These are phyloP conservation scores for Lathyrus sativus DNA, from an alignment of 306 rosid genomes.

Conservation along the genomic window DNA sequence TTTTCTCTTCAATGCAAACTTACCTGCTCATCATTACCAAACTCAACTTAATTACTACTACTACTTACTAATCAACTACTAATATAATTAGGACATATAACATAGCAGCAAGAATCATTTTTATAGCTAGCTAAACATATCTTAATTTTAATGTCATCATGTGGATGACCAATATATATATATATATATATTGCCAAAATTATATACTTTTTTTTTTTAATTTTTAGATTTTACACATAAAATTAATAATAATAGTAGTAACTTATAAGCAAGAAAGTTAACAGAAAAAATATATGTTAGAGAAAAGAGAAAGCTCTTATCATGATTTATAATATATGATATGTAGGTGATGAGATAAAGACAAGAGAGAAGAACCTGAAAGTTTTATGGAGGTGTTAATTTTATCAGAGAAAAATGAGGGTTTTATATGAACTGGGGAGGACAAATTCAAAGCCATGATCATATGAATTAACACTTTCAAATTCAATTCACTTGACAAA, in stretches of 20 bases:
- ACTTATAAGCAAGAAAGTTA: constrained; percentile 1
- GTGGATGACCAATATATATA: no score
- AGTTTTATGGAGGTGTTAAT: constrained; percentile 53
- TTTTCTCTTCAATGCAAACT: constrained; percentile 59
- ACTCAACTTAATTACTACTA: background rate
- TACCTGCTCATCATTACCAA: constrained; percentile 41
- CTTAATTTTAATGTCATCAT: no score
- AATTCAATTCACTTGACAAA: constrained; percentile 1
- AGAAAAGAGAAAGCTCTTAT: constrained; percentile 24
- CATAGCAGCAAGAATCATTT: no score
- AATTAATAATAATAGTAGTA: no score
- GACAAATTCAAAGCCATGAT: constrained; percentile 74
- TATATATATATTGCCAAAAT: no score
- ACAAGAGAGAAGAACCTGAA: constrained; percentile 52
- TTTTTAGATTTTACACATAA: no score
- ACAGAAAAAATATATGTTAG: background rate
- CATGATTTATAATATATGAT: background rate
- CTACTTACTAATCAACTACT: no score
- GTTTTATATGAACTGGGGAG: constrained; percentile 74
- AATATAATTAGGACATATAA: no score
- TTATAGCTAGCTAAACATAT: no score
- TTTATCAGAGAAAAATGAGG: constrained; percentile 60
- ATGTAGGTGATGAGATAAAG: background rate
- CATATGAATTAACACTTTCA: constrained; percentile 3
- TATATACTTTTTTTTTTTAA: no score